Conservation (phyloP, 768 basidiomycete species). For the Astraeus odoratus region DNA sequence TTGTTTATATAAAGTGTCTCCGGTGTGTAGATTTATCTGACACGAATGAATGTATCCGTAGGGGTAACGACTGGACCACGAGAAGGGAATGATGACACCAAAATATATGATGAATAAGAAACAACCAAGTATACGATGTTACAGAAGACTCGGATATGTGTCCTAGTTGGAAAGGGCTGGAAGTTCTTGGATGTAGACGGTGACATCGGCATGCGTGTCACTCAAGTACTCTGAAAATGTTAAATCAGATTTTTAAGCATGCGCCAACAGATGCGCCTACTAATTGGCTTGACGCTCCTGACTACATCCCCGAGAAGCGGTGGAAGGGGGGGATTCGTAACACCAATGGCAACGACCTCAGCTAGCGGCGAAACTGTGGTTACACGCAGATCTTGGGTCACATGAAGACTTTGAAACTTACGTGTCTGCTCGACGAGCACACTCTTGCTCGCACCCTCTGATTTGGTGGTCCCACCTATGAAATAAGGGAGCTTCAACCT, state of each 20-base stretch:
- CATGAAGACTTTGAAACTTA: background rate
- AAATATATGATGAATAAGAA: no score
- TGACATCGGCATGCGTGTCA: background rate
- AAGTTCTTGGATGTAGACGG: background rate
- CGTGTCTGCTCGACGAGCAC: background rate
- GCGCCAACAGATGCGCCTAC: background rate
- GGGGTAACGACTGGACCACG: no score
- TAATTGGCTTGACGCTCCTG: slow-evolving; percentile 1
- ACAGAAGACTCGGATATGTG: background rate
- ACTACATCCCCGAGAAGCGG: background rate
- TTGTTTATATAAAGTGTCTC: no score
- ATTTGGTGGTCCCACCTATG: no score
- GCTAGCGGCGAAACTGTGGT: background rate
- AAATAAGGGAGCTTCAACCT: no score
- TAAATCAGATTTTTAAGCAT: no score
- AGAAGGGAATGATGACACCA: no score
- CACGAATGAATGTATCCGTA: no score
- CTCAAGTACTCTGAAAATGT: background rate
- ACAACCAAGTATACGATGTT: no score
- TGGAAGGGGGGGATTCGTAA: background rate
- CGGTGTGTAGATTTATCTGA: no score
- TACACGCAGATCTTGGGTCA: background rate
- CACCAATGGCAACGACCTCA: background rate
- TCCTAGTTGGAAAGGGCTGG: background rate
- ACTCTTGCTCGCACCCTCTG: no score